These are phyloP conservation scores for Starmerella gropengiesseri DNA, from an alignment of 805 yeast species.

Conservation along the genomic window DNA sequence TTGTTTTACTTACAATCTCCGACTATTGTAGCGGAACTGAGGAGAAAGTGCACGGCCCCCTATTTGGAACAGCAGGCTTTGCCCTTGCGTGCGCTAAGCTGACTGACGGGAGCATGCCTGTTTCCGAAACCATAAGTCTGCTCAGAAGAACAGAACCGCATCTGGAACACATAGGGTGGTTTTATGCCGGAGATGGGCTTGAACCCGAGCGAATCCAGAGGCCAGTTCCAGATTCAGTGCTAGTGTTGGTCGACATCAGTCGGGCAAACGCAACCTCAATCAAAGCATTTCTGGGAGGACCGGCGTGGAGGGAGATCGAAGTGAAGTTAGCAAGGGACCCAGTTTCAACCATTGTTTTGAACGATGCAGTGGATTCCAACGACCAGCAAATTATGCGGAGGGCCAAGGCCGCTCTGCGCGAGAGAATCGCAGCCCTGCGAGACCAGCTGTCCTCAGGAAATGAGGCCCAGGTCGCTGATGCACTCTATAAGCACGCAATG, in stretches of 20 bases:
- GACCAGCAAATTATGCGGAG: neutral
- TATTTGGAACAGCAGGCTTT: conserved; percentile 3
- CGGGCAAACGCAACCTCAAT: neutral
- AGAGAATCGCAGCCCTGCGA: neutral
- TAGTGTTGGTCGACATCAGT: neutral
- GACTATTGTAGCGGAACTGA: neutral
- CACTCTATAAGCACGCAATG: neutral
- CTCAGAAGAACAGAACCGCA: neutral
- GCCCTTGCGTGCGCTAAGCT: neutral
- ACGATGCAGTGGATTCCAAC: neutral
- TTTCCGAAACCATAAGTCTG: conserved; percentile 5
- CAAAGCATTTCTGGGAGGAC: neutral
- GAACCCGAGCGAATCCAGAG: neutral
- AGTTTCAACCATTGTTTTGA: conserved; percentile 3
- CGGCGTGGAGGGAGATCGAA: neutral
- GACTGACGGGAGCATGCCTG: neutral
- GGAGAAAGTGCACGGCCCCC: neutral
- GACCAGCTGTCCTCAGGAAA: neutral
- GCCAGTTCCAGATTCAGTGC: neutral
- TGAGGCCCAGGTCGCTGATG: neutral
- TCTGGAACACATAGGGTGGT: conserved; percentile 1
- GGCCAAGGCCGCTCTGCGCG: conserved; percentile 4
- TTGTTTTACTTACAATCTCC: conserved; percentile 3
- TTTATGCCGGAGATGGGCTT: conserved; percentile 6
- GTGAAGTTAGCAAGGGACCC: neutral